These are phyloP conservation scores for Boletellus dicymbophilus DNA, from an alignment of 1,284 basidiomycete genomes.

Conservation along the genomic window DNA sequence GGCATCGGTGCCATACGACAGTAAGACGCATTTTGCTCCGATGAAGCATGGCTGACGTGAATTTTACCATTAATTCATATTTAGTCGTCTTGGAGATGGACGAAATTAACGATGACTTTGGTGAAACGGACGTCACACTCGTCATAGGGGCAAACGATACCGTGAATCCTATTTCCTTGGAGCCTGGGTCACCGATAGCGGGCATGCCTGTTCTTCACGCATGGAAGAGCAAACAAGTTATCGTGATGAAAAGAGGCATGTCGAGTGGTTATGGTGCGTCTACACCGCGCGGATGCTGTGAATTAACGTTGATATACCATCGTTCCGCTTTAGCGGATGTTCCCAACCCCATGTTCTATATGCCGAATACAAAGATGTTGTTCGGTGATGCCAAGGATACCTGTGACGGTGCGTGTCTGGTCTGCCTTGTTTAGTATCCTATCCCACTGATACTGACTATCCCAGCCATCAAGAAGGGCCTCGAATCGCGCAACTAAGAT, in stretches of 20 bases:
- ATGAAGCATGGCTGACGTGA: conserved; percentile 1
- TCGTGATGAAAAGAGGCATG: conserved; percentile 90
- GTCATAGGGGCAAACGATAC: conserved; percentile 91
- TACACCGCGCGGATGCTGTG: conserved; percentile 3
- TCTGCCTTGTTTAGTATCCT: background rate
- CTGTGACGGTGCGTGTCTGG: conserved; percentile 67
- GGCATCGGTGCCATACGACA: conserved; percentile 87
- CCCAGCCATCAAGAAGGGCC: conserved; percentile 56
- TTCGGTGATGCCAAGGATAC: conserved; percentile 88
- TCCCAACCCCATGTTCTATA: conserved; percentile 89
- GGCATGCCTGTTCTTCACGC: conserved; percentile 89
- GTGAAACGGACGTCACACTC: conserved; percentile 80
- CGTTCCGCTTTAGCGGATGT: conserved; percentile 64
- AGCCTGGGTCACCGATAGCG: conserved; percentile 81
- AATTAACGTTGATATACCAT: conserved; percentile 6
- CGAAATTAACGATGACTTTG: conserved; percentile 89
- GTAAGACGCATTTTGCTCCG: conserved; percentile 43
- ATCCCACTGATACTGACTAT: conserved; percentile 12
- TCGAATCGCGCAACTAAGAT: conserved; percentile 42
- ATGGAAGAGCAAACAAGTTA: conserved; percentile 89
- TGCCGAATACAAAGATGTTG: conserved; percentile 85
- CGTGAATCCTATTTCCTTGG: conserved; percentile 87
- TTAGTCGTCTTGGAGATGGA: conserved; percentile 88
- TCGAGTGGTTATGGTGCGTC: conserved; percentile 75
- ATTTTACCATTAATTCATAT: background rate